phyloP scores from a whole-genome alignment of 768 basidiomycete genomes.

The Russula brevipes region DNA sequence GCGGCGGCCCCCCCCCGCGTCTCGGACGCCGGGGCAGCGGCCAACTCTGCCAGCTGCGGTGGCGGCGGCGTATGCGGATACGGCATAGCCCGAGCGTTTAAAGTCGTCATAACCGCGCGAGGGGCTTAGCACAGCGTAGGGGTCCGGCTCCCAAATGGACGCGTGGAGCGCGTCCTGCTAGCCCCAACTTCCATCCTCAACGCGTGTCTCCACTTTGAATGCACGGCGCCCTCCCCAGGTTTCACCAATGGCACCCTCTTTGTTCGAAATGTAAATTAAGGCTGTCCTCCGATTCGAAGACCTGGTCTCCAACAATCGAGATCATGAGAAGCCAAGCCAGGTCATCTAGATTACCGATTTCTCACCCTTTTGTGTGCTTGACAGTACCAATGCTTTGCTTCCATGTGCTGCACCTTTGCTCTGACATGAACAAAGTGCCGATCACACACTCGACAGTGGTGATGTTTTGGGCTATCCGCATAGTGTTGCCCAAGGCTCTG shows the following conservation, averaged over 20 bases:
- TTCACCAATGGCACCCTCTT: not conserved
- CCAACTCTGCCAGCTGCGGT: too few species aligned
- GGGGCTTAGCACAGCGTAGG: too few species aligned
- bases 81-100: too few species aligned
- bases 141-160: too few species aligned
- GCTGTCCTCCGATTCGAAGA: conserved; percentile 39
- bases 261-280: conserved; percentile 44
- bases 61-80: too few species aligned
- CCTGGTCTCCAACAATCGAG: not conserved
- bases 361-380: conserved; percentile 1
- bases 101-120: too few species aligned
- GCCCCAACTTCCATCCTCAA: too few species aligned
- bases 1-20: too few species aligned
- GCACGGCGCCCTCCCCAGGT: too few species aligned
- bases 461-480: not conserved
- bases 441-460: conserved; percentile 9
- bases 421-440: not conserved
- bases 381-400: conserved; percentile 10
- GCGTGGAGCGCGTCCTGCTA: too few species aligned
- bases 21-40: too few species aligned
- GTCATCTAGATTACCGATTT: not conserved
- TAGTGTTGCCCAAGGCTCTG: conserved; percentile 1
- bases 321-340: not conserved
- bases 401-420: conserved; percentile 1
- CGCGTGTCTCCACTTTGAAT: too few species aligned